phyloP scores from a whole-genome alignment of 306 rosid genomes.

The Pachyrhizus erosus region DNA sequence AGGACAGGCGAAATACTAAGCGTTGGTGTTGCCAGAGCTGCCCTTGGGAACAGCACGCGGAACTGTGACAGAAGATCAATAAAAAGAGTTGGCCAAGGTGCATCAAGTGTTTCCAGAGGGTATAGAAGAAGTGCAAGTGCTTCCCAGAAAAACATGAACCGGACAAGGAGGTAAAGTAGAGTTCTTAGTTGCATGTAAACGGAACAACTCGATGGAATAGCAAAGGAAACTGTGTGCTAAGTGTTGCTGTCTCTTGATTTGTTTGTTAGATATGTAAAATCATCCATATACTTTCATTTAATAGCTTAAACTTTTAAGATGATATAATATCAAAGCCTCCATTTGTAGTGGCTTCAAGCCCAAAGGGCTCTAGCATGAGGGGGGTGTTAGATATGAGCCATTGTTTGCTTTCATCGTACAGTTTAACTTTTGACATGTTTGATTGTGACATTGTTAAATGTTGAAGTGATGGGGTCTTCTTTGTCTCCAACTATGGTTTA shows the following conservation, averaged over 20 bases:
- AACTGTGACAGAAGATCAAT: slow-evolving; percentile 51
- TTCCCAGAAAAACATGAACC: slow-evolving; percentile 51
- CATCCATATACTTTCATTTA: not conserved
- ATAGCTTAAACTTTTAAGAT: not conserved
- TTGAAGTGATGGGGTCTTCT: slow-evolving; percentile 27
- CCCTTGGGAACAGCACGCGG: slow-evolving; percentile 64
- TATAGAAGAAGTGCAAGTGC: slow-evolving; percentile 53
- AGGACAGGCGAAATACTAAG: slow-evolving; percentile 59
- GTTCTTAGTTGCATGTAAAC: not conserved
- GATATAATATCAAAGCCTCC: not conserved
- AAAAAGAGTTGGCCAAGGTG: slow-evolving; percentile 56
- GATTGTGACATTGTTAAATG: slow-evolving; percentile 14
- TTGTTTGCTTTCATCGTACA: not conserved
- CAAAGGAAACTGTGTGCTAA: not conserved
- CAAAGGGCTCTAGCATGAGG: not conserved
- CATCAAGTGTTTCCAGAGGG: slow-evolving; percentile 39
- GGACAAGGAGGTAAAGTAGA: slow-evolving; percentile 47
- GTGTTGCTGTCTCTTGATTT: slow-evolving; percentile 39
- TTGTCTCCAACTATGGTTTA: not conserved
- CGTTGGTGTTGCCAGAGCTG: slow-evolving; percentile 70
- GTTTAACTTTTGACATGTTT: not conserved
- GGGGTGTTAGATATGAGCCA: not conserved
- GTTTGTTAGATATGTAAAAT: slow-evolving; percentile 27
- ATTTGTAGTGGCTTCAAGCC: not conserved
- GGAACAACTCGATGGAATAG: slow-evolving; percentile 32